Evolutionary conservation across 2,329 filamentous ascomycete species (phyloP), one percentile per base, ranked within the genome.

Genomic region (Tolypocladium ophioglossoides): DNA sequence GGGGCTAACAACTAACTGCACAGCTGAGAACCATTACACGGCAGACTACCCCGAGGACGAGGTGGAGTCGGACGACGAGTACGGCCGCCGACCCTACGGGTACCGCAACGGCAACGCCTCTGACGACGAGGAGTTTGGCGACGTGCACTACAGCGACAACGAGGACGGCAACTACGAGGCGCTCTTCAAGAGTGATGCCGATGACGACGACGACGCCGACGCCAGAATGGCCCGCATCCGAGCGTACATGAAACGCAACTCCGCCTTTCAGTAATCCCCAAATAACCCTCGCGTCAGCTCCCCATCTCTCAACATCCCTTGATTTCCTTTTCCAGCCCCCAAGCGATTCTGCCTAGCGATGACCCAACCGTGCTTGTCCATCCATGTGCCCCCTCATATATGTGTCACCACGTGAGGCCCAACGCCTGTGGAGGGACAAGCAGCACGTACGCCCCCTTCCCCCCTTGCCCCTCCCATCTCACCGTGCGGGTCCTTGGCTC

Each of bases 41-140:
- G 85, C 86, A 53, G 87, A 91, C 66, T 91, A 91, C 61, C 87
- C 87, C 0, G 87, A 91, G 57, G 87, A 91, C 53, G 87, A 91
- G 65, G 78, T 90, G 16, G 84, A 82, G 47, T 85, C 82, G 18
- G 86, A 90, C 61, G 71, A 74, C 52, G 72, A 74, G 55, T 73
- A 76, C 57, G 79, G 75, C 46, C 72, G 74, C 11, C 76, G 81
- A 53, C 66, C 80, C 1, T 84, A 84, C 63, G 68, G 72, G 37
- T 84, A 78, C 62, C 74, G 76, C 46, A 79, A 72, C 22, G 69
- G 68, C 27, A 78, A 80, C 52, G 77, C 76, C 10, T 80, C 79
- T 2, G 78, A 81, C 58, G 68, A 76, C 9, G 78, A 82, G 60
- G 78, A 82, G 59, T 80, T 74, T 53, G 76, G 76, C 53, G 65